Percentiles rank a stretch among this genome's conserved stretches.
These are phyloP conservation scores for Oryza coarctata DNA, from an alignment of 176 grass and related monocot genomes.

Conservation along the genomic window DNA sequence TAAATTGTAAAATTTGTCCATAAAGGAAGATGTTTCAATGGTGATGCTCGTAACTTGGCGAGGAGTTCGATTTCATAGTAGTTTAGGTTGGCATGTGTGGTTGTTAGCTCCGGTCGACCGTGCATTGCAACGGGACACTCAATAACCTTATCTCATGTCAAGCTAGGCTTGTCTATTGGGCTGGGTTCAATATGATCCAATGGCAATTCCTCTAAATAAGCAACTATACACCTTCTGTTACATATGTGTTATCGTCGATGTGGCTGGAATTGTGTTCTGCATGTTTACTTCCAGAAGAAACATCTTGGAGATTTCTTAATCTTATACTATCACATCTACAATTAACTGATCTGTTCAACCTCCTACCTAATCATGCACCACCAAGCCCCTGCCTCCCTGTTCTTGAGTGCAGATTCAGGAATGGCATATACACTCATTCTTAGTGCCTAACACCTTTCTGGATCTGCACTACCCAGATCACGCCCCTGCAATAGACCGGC, in stretches of 20 bases:
- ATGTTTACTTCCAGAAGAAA: conserved; percentile 65
- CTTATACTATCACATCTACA: neutral
- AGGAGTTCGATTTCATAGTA: too few relatives aligned
- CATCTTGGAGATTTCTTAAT: neutral
- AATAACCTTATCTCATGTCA: too few relatives aligned
- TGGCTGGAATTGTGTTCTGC: conserved; percentile 69
- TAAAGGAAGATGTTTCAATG: too few relatives aligned
- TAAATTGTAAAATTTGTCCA: too few relatives aligned
- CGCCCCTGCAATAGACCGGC: conserved; percentile 74
- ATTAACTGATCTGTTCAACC: neutral
- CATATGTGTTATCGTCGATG: conserved; percentile 73
- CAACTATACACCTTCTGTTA: conserved; percentile 88
- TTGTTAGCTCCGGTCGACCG: too few relatives aligned
- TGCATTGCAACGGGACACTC: too few relatives aligned
- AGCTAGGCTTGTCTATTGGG: too few relatives aligned
- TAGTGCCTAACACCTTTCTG: neutral
- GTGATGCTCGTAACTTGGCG: too few relatives aligned
- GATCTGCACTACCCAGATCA: conserved; percentile 60
- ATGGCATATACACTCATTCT: neutral
- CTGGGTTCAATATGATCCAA: too few relatives aligned
- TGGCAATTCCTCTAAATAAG: conserved; percentile 87
- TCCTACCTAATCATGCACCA: neutral
- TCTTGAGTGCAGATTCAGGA: neutral
- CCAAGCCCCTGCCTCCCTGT: too few relatives aligned
- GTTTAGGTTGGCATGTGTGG: too few relatives aligned